A percentile compares a stretch with the other conserved stretches of the same genome.
Conservation (phyloP, 2,329 filamentous ascomycete species). For the Ophiocordyceps robertsii region DNA sequence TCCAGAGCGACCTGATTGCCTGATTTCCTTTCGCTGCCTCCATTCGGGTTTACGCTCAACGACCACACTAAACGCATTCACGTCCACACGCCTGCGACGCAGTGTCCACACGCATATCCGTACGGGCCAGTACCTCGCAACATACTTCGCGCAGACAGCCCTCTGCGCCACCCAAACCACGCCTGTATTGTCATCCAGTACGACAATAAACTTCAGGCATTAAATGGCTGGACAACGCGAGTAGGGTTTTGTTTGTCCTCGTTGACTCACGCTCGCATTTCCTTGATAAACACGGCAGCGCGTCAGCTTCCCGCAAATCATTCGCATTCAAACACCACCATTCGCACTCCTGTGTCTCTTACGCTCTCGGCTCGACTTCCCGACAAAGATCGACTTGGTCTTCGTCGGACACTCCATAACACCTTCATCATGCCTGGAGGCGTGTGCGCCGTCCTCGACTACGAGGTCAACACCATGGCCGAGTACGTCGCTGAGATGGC, state of each 20-base stretch:
- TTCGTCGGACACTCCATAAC: conserved; percentile 21
- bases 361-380: conserved; percentile 8
- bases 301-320: not conserved
- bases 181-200: conserved; percentile 8
- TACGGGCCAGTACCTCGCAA: no score
- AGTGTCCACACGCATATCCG: no score
- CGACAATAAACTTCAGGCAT: conserved; percentile 8
- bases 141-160: no score
- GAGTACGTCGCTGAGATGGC: conserved; percentile 91
- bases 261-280: conserved; percentile 1
- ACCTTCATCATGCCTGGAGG: conserved; percentile 55
- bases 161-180: not conserved
- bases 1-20: no score
- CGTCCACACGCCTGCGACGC: no score
- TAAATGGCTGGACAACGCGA: conserved; percentile 20
- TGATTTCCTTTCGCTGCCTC: no score
- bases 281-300: not conserved
- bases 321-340: no score
- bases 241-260: conserved; percentile 6
- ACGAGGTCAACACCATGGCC: conserved; percentile 92
- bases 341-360: conserved; percentile 4
- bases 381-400: conserved; percentile 26
- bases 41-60: no score
- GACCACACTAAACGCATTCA: no score
- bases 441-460: conserved; percentile 87